Conservation (phyloP, 1,139 yeast species). For the Candida pseudocylindracea region DNA sequence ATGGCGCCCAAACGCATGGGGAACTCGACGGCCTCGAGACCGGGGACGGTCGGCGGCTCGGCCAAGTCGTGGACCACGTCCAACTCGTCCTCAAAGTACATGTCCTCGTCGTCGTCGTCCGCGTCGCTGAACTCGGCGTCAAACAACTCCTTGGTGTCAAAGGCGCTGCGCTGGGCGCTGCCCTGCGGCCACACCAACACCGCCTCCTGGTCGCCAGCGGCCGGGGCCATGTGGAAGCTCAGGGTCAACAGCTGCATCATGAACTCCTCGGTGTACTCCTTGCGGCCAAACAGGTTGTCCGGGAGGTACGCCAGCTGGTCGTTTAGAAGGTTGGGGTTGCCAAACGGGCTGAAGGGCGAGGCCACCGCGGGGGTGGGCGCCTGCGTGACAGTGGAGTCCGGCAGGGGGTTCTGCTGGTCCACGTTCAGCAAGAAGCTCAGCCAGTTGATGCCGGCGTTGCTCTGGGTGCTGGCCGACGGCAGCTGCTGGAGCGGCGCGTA, state of each 20-base stretch:
- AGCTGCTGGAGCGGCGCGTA: not conserved
- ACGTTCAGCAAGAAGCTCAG: constrained; percentile 7
- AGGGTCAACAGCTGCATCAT: constrained; percentile 11
- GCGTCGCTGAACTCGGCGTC: constrained; percentile 24
- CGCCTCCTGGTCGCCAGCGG: constrained; percentile 5
- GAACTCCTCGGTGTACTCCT: constrained; percentile 14
- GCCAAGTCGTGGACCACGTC: constrained; percentile 7
- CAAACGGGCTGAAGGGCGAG: not conserved
- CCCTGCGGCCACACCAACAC: constrained; percentile 5
- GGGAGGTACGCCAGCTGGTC: not conserved
- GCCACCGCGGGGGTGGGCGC: not conserved
- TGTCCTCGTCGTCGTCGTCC: constrained; percentile 17
- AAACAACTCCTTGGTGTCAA: constrained; percentile 12
- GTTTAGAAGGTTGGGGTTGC: not conserved
- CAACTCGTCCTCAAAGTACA: constrained; percentile 12
- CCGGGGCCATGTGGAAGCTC: constrained; percentile 5
- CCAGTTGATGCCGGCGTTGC: constrained; percentile 3
- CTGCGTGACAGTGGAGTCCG: constrained; percentile 3
- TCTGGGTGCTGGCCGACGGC: constrained; percentile 4
- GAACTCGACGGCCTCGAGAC: not conserved
- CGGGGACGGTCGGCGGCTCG: not conserved
- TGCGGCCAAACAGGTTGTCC: constrained; percentile 1
- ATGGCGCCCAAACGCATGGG: not conserved
- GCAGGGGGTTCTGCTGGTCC: constrained; percentile 13
- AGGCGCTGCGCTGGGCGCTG: constrained; percentile 1